A percentile compares a stretch with the other conserved stretches of the same genome.
Evolutionary conservation across 805 yeast genomes (phyloP).

Genomic region (Sugiyamaella mastotermitis): DNA sequence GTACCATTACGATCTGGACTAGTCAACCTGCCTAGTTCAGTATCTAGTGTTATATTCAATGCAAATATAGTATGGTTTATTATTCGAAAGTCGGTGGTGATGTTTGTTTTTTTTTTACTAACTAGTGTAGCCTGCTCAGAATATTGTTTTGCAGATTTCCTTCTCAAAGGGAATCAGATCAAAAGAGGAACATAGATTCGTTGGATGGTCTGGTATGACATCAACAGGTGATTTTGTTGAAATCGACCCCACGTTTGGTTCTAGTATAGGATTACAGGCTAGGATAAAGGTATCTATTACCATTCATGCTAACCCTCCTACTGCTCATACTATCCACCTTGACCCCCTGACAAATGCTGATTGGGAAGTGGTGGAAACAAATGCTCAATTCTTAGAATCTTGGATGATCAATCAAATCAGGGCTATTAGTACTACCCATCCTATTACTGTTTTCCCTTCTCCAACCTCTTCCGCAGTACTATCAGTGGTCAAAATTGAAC

Average conservation of each 20-base stretch:
- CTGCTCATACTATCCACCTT: conserved; percentile 56
- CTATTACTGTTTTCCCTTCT: conserved; percentile 64
- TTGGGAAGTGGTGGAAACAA: conserved; percentile 85
- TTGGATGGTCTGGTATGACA: conserved; percentile 66
- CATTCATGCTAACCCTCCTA: conserved; percentile 44
- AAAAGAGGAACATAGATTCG: conserved; percentile 30
- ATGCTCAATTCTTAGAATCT: conserved; percentile 71
- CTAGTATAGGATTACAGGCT: conserved; percentile 41
- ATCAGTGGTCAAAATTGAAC: conserved; percentile 43
- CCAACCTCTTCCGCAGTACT: conserved; percentile 56
- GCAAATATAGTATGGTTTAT: conserved; percentile 41
- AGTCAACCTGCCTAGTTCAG: conserved; percentile 47
- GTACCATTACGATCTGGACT: conserved; percentile 42
- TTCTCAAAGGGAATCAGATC: conserved; percentile 22
- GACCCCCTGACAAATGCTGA: conserved; percentile 76
- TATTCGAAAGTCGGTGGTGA: too few relatives aligned
- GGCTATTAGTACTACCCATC: conserved; percentile 55
- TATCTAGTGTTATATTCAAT: conserved; percentile 41
- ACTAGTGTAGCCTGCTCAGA: conserved; percentile 39
- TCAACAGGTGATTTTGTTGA: conserved; percentile 38
- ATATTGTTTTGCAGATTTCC: conserved; percentile 48
- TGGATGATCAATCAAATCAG: conserved; percentile 74
- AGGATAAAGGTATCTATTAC: conserved; percentile 37
- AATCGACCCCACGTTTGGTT: conserved; percentile 64
- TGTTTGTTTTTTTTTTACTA: conserved; percentile 32